phyloP scores from a whole-genome alignment of 768 basidiomycete genomes.

The Boletus subparvulus region DNA sequence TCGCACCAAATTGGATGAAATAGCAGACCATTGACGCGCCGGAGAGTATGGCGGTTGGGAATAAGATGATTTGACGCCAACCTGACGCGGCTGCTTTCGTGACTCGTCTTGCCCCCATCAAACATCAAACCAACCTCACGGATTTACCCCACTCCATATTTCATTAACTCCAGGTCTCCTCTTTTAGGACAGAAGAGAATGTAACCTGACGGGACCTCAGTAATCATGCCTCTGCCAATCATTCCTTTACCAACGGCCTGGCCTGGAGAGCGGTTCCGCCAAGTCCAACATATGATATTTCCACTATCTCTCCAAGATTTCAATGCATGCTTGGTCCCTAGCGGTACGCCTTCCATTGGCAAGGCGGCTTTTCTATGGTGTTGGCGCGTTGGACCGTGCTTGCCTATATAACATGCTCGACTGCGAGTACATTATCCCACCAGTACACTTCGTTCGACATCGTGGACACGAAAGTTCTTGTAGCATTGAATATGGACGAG shows the following conservation, averaged over 20 bases:
- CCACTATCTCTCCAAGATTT: not conserved
- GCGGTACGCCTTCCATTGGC: not conserved
- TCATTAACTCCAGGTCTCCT: not conserved
- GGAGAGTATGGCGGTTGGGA: not conserved
- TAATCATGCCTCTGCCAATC: not conserved
- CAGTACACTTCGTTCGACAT: not conserved
- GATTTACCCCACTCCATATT: not conserved
- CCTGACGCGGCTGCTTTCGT: not conserved
- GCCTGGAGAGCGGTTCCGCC: not conserved
- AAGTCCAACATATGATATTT: not conserved
- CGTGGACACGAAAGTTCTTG: not conserved
- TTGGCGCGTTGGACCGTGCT: not conserved
- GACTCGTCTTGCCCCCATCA: not conserved
- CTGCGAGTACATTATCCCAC: not conserved
- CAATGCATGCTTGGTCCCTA: not conserved
- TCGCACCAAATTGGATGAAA: not conserved
- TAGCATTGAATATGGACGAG: not conserved
- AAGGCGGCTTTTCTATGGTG: not conserved
- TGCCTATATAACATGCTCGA: constrained; percentile 7
- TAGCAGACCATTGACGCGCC: not conserved
- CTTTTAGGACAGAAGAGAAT: not conserved
- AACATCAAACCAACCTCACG: not conserved
- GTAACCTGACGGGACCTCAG: not conserved
- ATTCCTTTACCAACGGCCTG: not conserved
- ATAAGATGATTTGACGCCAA: not conserved